Conservation (phyloP, 2,329 filamentous ascomycete genomes). For the Colletotrichum melonis region DNA sequence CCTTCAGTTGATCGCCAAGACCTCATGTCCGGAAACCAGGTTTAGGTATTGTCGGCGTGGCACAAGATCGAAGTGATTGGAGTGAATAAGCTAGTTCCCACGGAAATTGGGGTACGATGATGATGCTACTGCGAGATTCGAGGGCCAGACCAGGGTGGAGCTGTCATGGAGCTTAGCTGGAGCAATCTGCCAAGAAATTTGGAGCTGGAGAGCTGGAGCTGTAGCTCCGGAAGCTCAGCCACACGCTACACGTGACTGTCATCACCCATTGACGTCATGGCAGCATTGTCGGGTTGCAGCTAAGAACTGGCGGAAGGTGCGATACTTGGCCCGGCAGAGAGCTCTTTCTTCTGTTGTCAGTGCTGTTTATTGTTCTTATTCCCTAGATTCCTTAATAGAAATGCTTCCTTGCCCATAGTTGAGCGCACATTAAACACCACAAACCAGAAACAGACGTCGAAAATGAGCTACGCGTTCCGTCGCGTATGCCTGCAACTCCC, state of each 20-base stretch:
- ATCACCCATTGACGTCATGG: slow-evolving; percentile 24
- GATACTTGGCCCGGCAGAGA: neutral
- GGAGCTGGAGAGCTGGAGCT: slow-evolving; percentile 17
- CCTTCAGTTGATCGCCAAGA: neutral
- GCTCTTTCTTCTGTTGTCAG: neutral
- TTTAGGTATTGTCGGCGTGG: neutral
- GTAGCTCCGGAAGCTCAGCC: neutral
- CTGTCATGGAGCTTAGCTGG: neutral
- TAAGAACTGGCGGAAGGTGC: neutral
- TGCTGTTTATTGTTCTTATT: neutral
- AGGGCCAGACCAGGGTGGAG: slow-evolving; percentile 2
- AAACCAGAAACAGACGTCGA: neutral
- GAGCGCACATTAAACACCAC: neutral
- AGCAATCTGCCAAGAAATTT: neutral
- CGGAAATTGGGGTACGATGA: slow-evolving; percentile 2
- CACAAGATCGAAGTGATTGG: neutral
- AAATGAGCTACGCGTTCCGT: slow-evolving; percentile 38
- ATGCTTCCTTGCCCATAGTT: neutral
- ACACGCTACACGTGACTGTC: slow-evolving; percentile 6
- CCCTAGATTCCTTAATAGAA: neutral
- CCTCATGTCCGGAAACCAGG: neutral
- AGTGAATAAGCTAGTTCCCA: neutral
- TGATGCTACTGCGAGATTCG: slow-evolving; percentile 5
- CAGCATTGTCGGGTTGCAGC: neutral
- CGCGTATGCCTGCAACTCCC: slow-evolving; percentile 36